Conservation (phyloP, 176 grass and related monocot species). For the Musa troglodytarum region DNA sequence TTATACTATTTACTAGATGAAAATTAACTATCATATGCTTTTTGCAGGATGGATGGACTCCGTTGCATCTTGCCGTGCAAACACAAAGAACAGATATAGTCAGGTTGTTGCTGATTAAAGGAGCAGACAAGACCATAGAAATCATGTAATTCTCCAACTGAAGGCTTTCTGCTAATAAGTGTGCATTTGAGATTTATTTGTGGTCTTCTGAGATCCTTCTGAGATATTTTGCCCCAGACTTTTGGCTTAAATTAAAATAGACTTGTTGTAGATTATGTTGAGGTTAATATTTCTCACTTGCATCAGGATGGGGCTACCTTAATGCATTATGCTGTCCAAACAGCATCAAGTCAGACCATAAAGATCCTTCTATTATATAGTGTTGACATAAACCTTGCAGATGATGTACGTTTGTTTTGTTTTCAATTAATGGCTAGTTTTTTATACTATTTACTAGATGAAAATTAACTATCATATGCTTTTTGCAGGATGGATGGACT, state of each 20-base stretch:
- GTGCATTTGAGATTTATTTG: not conserved
- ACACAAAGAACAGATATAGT: conserved; percentile 86
- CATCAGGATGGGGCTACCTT: conserved; percentile 86
- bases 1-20: conserved; percentile 4
- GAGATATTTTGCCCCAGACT: not conserved
- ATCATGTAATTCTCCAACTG: conserved; percentile 39
- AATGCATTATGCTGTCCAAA: conserved; percentile 84
- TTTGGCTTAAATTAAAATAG: too few species aligned
- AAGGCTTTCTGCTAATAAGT: not conserved
- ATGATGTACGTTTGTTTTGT: conserved; percentile 47
- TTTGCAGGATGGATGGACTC: conserved; percentile 83
- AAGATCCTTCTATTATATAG: conserved; percentile 84
- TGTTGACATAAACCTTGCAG: conserved; percentile 75
- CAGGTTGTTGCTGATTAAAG: conserved; percentile 83
- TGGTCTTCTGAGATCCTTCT: not conserved
- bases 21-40: conserved; percentile 18
- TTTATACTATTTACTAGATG: conserved; percentile 2
- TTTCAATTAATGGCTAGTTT: not conserved
- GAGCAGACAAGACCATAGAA: conserved; percentile 67
- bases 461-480: conserved; percentile 21
- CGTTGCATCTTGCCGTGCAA: conserved; percentile 95
- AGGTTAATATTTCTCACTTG: conserved; percentile 19
- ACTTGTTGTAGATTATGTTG: not conserved
- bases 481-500: conserved; percentile 79
- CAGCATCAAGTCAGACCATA: conserved; percentile 71